phyloP scores from a whole-genome alignment of 345 rosid species.

The Salix koriyanagi region DNA sequence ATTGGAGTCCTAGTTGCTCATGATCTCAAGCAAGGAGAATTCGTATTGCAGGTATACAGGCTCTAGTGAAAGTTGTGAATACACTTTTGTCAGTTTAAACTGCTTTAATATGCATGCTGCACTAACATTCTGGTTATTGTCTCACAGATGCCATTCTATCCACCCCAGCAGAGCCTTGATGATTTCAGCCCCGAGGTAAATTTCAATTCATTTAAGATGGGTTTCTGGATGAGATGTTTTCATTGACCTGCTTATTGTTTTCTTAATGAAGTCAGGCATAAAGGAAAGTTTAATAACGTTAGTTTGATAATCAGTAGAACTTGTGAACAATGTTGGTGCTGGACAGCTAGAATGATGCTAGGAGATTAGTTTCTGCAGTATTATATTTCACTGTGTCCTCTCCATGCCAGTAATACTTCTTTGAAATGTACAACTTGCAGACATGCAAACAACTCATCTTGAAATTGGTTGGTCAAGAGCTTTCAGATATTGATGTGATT shows the following conservation, averaged over 20 bases:
- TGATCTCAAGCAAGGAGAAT: slow-evolving; percentile 86
- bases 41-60: slow-evolving; percentile 70
- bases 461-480: slow-evolving; percentile 82
- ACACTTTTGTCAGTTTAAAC: not conserved
- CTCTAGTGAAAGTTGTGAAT: slow-evolving; percentile 2
- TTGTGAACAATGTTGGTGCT: not conserved
- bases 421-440: slow-evolving; percentile 53
- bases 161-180: slow-evolving; percentile 78
- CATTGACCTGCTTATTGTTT: not conserved
- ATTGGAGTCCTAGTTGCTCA: slow-evolving; percentile 95
- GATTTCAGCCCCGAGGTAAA: slow-evolving; percentile 73
- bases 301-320: not conserved
- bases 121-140: slow-evolving; percentile 11
- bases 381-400: slow-evolving; percentile 1
- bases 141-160: slow-evolving; percentile 78
- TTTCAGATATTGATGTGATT: slow-evolving; percentile 64
- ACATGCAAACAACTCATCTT: slow-evolving; percentile 72
- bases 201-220: slow-evolving; percentile 12
- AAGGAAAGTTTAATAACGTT: not conserved
- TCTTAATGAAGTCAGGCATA: not conserved
- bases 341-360: not conserved
- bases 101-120: slow-evolving; percentile 2
- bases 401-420: slow-evolving; percentile 20
- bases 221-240: not conserved
- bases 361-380: not conserved